Conservation (phyloP, 495 filamentous ascomycete genomes). For the Podospora conica region DNA sequence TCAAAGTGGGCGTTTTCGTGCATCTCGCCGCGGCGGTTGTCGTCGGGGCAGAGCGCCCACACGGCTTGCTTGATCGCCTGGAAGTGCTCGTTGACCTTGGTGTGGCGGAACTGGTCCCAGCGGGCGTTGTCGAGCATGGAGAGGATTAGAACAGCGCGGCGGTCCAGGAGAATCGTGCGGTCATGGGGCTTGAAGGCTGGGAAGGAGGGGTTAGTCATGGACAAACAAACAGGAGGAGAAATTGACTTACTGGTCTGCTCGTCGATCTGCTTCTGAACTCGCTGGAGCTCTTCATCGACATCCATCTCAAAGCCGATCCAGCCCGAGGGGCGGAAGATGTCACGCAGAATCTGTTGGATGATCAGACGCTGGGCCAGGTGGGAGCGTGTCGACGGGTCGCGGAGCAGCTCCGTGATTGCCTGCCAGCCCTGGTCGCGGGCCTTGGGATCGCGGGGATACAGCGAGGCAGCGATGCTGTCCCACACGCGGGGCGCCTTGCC, state of each 20-base stretch:
- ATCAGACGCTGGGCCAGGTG: slow-evolving; percentile 29
- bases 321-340: slow-evolving; percentile 20
- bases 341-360: slow-evolving; percentile 23
- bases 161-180: slow-evolving; percentile 25
- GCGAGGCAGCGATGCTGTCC: slow-evolving; percentile 24
- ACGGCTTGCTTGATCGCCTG: slow-evolving; percentile 23
- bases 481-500: slow-evolving; percentile 18
- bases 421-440: slow-evolving; percentile 17
- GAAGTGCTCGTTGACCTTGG: slow-evolving; percentile 18
- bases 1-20: slow-evolving; percentile 21
- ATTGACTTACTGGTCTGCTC: neutral
- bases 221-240: no score
- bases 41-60: slow-evolving; percentile 8
- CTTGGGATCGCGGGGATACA: slow-evolving; percentile 8
- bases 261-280: slow-evolving; percentile 15
- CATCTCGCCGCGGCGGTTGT: neutral
- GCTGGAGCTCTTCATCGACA: slow-evolving; percentile 17
- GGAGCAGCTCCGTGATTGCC: slow-evolving; percentile 16
- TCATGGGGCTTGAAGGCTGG: slow-evolving; percentile 18
- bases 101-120: slow-evolving; percentile 16
- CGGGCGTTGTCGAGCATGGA: slow-evolving; percentile 7
- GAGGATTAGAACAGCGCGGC: slow-evolving; percentile 14
- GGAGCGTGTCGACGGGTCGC: slow-evolving; percentile 19
- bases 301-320: slow-evolving; percentile 20
- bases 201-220: no score